phyloP scores from a whole-genome alignment of 306 rosid genomes.

The Cyamopsis tetragonoloba region DNA sequence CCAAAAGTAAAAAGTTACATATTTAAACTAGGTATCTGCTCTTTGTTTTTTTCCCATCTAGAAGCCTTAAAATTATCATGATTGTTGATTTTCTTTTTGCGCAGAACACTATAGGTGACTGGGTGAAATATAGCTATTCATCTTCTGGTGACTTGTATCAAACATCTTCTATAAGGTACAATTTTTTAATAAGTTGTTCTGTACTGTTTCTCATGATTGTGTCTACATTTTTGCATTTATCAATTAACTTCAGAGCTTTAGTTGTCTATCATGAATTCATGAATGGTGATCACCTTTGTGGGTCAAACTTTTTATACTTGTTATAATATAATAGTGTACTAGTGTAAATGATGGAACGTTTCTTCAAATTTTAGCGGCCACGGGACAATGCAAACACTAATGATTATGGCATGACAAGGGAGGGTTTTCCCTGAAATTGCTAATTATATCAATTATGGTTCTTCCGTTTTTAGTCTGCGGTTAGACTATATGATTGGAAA shows the following conservation, averaged over 20 bases:
- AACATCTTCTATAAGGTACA: conserved; percentile 70
- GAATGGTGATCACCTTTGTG: not conserved
- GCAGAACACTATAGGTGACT: conserved; percentile 71
- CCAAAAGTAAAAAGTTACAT: conserved; percentile 54
- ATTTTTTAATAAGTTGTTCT: conserved; percentile 3
- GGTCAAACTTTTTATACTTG: not conserved
- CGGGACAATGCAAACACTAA: not conserved
- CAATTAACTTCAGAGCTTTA: not conserved
- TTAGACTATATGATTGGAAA: not conserved
- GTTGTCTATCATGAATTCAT: not conserved
- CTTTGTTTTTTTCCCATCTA: conserved; percentile 4
- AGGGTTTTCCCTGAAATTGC: not conserved
- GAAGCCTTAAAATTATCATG: not conserved
- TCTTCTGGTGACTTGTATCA: conserved; percentile 56
- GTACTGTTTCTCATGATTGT: not conserved
- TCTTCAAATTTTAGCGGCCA: not conserved
- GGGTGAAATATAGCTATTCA: conserved; percentile 60
- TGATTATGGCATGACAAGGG: not conserved
- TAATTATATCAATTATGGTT: not conserved
- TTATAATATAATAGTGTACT: not conserved
- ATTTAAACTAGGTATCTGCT: conserved; percentile 61
- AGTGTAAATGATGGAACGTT: not conserved
- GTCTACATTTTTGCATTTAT: not conserved
- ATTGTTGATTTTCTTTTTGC: conserved; percentile 19
- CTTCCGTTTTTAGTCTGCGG: not conserved